Evolutionary conservation across 179 eudicot species (phyloP).

Genomic region (Vitellaria paradoxa): DNA sequence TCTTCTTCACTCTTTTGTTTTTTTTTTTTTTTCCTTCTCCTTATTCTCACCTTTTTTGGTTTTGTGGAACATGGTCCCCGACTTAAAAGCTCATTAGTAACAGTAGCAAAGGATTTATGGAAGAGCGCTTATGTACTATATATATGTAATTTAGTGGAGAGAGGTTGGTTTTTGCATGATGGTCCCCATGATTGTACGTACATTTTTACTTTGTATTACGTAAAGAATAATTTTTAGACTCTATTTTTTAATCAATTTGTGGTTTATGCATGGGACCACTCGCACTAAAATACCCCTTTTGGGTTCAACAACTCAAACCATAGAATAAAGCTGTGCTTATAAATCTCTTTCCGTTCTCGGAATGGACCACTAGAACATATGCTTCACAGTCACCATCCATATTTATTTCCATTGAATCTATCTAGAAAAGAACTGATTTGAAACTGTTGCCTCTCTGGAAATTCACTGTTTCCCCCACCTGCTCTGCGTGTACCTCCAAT

Average conservation of each 20-base stretch:
- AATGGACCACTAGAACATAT: slow-evolving; percentile 6
- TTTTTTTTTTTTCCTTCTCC: not conserved
- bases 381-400: not conserved
- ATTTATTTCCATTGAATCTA: too few relatives aligned
- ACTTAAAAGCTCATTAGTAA: not conserved
- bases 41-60: slow-evolving; percentile 2
- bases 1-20: not conserved
- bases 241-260: not conserved
- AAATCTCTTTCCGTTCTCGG: not conserved
- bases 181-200: slow-evolving; percentile 21
- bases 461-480: too few relatives aligned
- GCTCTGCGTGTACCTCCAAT: too few relatives aligned
- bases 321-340: slow-evolving; percentile 1
- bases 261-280: slow-evolving; percentile 1
- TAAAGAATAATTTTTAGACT: not conserved
- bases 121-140: slow-evolving; percentile 8
- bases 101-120: not conserved
- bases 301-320: not conserved
- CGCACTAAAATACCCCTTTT: not conserved
- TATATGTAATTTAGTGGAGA: not conserved
- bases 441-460: too few relatives aligned
- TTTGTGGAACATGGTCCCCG: slow-evolving; percentile 20
- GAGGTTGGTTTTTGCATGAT: slow-evolving; percentile 5
- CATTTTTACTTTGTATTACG: not conserved
- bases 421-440: too few relatives aligned